These are phyloP conservation scores for Fusarium sp. DNA, from an alignment of 2,329 filamentous ascomycete species.

Conservation along the genomic window DNA sequence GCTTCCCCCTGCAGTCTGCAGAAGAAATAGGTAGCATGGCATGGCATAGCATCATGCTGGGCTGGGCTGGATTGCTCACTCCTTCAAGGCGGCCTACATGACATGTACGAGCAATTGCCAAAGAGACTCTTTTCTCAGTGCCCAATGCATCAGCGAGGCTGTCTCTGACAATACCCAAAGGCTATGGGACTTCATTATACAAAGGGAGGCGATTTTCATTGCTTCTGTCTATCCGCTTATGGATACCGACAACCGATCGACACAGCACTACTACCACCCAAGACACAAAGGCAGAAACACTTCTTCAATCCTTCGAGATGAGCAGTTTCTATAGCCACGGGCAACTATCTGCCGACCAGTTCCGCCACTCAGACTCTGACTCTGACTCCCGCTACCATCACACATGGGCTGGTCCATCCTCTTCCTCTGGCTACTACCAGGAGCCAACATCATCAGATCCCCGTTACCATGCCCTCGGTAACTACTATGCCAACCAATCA, in stretches of 20 bases:
- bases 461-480: slow-evolving; percentile 33
- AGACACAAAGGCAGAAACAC: slow-evolving; percentile 5
- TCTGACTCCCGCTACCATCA: slow-evolving; percentile 33
- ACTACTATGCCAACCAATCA: slow-evolving; percentile 35
- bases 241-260: slow-evolving; percentile 40
- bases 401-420: slow-evolving; percentile 22
- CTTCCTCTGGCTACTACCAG: slow-evolving; percentile 23
- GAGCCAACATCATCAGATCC: slow-evolving; percentile 32
- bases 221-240: slow-evolving; percentile 37
- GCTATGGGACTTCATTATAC: not conserved
- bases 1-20: slow-evolving; percentile 15
- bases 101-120: not conserved
- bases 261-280: slow-evolving; percentile 35
- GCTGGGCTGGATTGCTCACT: slow-evolving; percentile 9
- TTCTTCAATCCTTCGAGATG: slow-evolving; percentile 31
- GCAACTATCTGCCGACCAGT: slow-evolving; percentile 29
- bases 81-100: slow-evolving; percentile 8
- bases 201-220: slow-evolving; percentile 31
- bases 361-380: slow-evolving; percentile 36
- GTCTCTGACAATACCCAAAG: slow-evolving; percentile 3
- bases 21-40: not conserved
- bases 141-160: slow-evolving; percentile 19
- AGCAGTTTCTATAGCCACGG: slow-evolving; percentile 26
- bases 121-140: slow-evolving; percentile 1
- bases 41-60: slow-evolving; percentile 1